phyloP scores from a whole-genome alignment of 2,329 filamentous ascomycete species.

The Colletotrichum theobromicola region DNA sequence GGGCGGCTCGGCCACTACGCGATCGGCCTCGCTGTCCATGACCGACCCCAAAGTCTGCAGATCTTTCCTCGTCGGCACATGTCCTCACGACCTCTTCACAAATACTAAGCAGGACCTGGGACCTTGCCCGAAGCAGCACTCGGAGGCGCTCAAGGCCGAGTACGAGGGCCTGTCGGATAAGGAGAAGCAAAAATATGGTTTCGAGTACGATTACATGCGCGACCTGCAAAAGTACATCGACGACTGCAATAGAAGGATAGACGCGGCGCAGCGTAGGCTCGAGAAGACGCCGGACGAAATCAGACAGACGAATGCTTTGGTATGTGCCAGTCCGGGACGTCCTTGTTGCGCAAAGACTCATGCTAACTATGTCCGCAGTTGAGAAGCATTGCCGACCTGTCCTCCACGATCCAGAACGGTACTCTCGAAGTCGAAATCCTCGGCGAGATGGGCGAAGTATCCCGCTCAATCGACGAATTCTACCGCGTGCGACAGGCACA shows the following conservation, averaged over 20 bases:
- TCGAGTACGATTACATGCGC: slow-evolving; percentile 95
- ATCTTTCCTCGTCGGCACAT: slow-evolving; percentile 25
- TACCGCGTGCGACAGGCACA: slow-evolving; percentile 84
- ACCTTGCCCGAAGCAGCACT: slow-evolving; percentile 86
- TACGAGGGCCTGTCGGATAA: slow-evolving; percentile 77
- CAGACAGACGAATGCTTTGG: slow-evolving; percentile 86
- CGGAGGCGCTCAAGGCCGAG: slow-evolving; percentile 85
- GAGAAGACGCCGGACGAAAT: slow-evolving; percentile 99
- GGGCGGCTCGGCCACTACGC: slow-evolving; percentile 75
- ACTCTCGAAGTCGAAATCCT: slow-evolving; percentile 86
- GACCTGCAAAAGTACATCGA: slow-evolving; percentile 97
- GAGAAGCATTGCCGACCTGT: slow-evolving; percentile 83
- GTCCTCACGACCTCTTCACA: slow-evolving; percentile 82
- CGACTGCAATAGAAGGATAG: slow-evolving; percentile 94
- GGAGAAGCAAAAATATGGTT: slow-evolving; percentile 81
- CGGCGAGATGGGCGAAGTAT: slow-evolving; percentile 81
- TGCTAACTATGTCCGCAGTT: slow-evolving; percentile 52
- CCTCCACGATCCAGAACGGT: slow-evolving; percentile 78
- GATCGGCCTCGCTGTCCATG: slow-evolving; percentile 82
- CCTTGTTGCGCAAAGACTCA: fast-evolving
- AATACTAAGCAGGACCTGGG: slow-evolving; percentile 99
- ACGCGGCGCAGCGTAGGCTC: slow-evolving; percentile 83
- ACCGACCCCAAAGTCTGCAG: slow-evolving; percentile 62
- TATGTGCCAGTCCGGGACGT: slow-evolving; percentile 32
- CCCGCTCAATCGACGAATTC: slow-evolving; percentile 84